Evolutionary conservation across 2,329 filamentous ascomycete genomes (phyloP).

Genomic region (Verticillium isaacii): DNA sequence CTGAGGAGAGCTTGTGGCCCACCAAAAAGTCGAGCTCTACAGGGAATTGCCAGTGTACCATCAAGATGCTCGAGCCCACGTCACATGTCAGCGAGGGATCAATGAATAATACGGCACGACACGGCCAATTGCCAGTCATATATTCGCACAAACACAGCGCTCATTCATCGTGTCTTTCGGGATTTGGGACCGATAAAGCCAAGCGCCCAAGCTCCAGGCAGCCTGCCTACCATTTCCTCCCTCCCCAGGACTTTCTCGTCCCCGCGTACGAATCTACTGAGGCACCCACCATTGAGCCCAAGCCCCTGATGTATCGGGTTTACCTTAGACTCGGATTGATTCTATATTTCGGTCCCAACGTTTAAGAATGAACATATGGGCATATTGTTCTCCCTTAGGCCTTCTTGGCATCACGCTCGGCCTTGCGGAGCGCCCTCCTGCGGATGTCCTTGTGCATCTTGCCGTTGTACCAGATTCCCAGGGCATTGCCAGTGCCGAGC

Average conservation of each 20-base stretch:
- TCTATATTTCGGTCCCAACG: background rate
- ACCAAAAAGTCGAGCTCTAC: background rate
- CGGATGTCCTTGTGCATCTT: slow-evolving; percentile 81
- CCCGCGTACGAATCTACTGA: too few relatives aligned
- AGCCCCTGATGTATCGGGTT: too few relatives aligned
- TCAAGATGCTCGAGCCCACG: background rate
- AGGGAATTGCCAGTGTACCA: background rate
- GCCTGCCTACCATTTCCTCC: too few relatives aligned
- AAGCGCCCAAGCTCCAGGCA: background rate
- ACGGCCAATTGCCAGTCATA: background rate
- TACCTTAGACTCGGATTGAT: too few relatives aligned
- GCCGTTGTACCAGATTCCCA: slow-evolving; percentile 46
- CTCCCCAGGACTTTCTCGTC: too few relatives aligned
- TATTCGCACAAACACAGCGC: background rate
- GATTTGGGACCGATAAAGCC: background rate
- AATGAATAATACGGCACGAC: background rate
- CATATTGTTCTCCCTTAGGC: slow-evolving; percentile 3
- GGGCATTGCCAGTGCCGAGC: slow-evolving; percentile 41
- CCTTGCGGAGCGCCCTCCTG: slow-evolving; percentile 76
- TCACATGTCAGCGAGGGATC: background rate
- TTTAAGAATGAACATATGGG: background rate
- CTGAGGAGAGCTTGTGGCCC: slow-evolving; percentile 14
- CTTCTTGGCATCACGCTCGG: slow-evolving; percentile 76
- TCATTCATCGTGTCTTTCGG: background rate
- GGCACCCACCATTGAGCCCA: too few relatives aligned